Conservation (phyloP, 2,329 filamentous ascomycete genomes). For the Colletotrichum aenigma region DNA sequence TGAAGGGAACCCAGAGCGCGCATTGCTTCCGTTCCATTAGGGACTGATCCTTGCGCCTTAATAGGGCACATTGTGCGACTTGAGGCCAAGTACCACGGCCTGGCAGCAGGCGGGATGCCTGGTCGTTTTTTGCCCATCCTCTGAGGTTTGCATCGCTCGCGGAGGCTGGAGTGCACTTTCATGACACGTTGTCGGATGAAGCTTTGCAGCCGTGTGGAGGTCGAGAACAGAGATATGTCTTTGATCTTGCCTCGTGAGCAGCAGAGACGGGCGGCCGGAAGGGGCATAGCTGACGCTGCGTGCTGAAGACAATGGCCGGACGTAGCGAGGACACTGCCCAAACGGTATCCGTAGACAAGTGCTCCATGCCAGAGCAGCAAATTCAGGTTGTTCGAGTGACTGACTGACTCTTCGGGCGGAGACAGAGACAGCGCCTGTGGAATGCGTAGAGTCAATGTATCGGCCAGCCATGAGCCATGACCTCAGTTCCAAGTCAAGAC, state of each 20-base stretch:
- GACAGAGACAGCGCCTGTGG: background rate
- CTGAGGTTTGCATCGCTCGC: background rate
- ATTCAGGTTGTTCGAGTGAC: background rate
- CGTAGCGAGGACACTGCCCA: background rate
- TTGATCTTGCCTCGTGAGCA: background rate
- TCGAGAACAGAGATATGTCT: background rate
- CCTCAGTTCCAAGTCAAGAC: constrained; percentile 11
- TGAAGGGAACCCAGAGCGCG: background rate
- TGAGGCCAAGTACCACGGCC: background rate
- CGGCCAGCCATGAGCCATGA: constrained; percentile 3
- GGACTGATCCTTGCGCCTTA: constrained; percentile 4
- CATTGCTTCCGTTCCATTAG: background rate
- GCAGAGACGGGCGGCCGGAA: background rate
- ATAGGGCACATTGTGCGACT: constrained; percentile 2
- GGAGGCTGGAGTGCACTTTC: background rate
- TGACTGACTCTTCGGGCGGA: background rate
- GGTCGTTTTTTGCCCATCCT: no score
- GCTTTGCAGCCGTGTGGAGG: background rate
- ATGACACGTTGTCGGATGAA: background rate
- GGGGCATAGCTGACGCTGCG: background rate
- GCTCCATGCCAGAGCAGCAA: background rate
- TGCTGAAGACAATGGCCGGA: background rate
- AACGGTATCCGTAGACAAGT: background rate
- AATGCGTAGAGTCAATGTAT: constrained; percentile 3
- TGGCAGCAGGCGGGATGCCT: constrained; percentile 7